Percentiles rank a stretch among this genome's conserved stretches.
These are phyloP conservation scores for Arthrobotrys musiformis DNA, from an alignment of 2,329 filamentous ascomycete genomes.

Conservation along the genomic window DNA sequence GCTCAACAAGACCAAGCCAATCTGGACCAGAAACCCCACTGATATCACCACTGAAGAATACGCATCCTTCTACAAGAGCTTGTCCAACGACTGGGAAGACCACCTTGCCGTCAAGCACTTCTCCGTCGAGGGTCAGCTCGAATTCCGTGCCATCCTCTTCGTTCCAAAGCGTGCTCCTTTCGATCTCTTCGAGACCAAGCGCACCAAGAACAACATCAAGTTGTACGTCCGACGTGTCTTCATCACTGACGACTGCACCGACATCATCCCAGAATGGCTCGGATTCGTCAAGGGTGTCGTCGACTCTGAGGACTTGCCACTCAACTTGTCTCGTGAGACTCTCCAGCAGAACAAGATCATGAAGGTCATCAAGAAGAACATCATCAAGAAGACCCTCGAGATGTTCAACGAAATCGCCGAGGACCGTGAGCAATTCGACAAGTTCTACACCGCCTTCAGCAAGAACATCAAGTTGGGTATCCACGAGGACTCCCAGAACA, in stretches of 20 bases:
- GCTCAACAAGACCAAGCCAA: constrained; percentile 99
- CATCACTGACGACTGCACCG: constrained; percentile 99
- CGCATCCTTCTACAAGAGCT: constrained; percentile 99
- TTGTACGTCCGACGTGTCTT: constrained; percentile 99
- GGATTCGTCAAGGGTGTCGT: constrained; percentile 99
- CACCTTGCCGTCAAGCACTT: constrained; percentile 99
- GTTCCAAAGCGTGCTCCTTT: constrained; percentile 99
- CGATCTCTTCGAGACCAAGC: constrained; percentile 99
- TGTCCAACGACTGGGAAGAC: constrained; percentile 99
- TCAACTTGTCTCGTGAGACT: constrained; percentile 99
- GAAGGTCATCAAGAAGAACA: constrained; percentile 99
- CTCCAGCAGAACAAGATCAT: constrained; percentile 99
- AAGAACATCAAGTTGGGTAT: constrained; percentile 99
- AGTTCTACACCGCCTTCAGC: constrained; percentile 99
- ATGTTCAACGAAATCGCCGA: constrained; percentile 99
- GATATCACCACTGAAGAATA: constrained; percentile 98
- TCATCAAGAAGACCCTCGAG: constrained; percentile 99
- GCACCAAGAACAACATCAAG: constrained; percentile 99
- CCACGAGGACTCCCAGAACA: constrained; percentile 99
- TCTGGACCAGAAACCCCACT: constrained; percentile 97
- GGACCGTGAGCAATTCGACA: constrained; percentile 99
- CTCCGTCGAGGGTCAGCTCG: constrained; percentile 99
- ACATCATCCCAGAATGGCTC: constrained; percentile 99
- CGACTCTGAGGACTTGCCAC: constrained; percentile 98
- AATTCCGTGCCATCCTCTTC: constrained; percentile 99